Evolutionary conservation across 164 flowering plant genomes (phyloP).

Genomic region (Nymphaea thermarum): DNA sequence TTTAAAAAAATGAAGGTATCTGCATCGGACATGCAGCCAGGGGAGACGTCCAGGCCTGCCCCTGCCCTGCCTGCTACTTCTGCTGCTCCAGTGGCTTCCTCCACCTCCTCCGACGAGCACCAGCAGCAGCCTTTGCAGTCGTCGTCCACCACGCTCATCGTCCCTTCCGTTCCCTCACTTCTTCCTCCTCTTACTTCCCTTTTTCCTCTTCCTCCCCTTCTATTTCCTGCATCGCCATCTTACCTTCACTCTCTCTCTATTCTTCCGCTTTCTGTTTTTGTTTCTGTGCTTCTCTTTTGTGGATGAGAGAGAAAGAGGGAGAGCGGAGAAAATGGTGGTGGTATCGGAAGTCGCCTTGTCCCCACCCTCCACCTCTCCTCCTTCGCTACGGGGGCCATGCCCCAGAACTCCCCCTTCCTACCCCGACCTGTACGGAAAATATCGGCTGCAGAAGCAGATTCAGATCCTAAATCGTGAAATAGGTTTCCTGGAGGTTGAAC

Average conservation of each 20-base stretch:
- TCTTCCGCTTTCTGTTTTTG: background rate
- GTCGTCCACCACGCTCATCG: no score
- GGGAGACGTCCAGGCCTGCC: no score
- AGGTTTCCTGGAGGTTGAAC: slow-evolving; percentile 55
- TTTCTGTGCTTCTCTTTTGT: background rate
- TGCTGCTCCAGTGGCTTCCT: no score
- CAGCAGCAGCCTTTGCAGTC: no score
- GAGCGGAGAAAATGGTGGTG: background rate
- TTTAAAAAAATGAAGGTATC: no score
- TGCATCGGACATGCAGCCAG: no score
- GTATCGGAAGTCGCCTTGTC: background rate
- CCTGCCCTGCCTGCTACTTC: no score
- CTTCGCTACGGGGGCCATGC: slow-evolving; percentile 41
- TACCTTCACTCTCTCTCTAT: background rate
- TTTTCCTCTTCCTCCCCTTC: no score
- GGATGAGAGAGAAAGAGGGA: background rate
- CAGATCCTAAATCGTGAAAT: slow-evolving; percentile 67
- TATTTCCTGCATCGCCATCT: background rate
- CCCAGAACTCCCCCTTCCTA: slow-evolving; percentile 75
- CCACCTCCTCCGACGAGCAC: no score
- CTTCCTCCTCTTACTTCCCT: no score
- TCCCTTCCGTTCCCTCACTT: no score
- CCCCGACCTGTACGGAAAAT: slow-evolving; percentile 78
- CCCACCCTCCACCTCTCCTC: background rate
- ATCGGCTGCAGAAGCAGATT: slow-evolving; percentile 50